A percentile compares a stretch with the other conserved stretches of the same genome.
phyloP scores from a whole-genome alignment of 176 grass and related monocot species.

The Juncus effusus region DNA sequence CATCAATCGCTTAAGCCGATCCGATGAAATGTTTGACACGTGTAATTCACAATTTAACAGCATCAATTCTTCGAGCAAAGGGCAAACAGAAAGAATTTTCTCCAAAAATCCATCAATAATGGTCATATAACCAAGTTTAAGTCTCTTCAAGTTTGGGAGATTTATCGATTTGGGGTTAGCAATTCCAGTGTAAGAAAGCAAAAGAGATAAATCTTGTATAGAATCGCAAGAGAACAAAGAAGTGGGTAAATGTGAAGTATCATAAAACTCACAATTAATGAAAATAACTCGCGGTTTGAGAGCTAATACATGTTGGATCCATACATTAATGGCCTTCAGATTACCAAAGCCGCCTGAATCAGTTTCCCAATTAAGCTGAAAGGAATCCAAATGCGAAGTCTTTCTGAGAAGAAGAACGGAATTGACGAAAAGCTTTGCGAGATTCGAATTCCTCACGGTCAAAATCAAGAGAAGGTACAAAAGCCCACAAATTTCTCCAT shows the following conservation, averaged over 20 bases:
- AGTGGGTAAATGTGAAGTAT: not conserved
- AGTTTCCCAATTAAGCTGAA: slow-evolving; percentile 7
- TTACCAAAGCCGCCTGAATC: no score
- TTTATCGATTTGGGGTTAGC: not conserved
- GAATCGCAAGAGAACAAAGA: not conserved
- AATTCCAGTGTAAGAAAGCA: not conserved
- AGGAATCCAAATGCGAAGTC: not conserved
- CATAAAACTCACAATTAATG: not conserved
- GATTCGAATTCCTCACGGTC: slow-evolving; percentile 1
- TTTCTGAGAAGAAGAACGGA: not conserved
- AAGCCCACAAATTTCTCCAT: slow-evolving; percentile 9
- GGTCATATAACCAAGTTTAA: slow-evolving; percentile 8
- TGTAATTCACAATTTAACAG: not conserved
- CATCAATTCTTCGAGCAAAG: not conserved
- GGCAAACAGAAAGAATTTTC: not conserved
- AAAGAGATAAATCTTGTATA: slow-evolving; percentile 4
- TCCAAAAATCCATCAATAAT: not conserved
- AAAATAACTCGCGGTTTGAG: not conserved
- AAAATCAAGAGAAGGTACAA: not conserved
- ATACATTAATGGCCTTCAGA: not conserved
- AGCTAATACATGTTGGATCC: not conserved
- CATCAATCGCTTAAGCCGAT: slow-evolving; percentile 1
- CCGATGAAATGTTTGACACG: not conserved
- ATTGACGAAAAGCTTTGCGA: not conserved
- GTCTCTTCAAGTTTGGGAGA: slow-evolving; percentile 6